Base-by-base conservation (phyloP, 306 rosid genomes). In the Dryas alaskensis region DNA sequence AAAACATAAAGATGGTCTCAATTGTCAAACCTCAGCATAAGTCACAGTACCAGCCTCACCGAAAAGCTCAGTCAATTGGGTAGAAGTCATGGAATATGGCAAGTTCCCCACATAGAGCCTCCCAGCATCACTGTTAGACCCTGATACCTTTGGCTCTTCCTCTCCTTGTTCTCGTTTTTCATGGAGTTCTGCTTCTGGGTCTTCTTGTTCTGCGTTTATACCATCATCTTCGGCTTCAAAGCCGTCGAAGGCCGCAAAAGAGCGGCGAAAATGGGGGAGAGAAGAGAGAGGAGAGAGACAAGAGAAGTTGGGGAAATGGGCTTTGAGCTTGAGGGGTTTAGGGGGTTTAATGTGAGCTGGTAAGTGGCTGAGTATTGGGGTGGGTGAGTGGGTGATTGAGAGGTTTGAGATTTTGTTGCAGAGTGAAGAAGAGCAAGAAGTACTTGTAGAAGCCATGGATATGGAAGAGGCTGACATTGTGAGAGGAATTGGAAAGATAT, bases 51-150 rank as follows among this genome's bases (percentile, higher is more conserved):
- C 99, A 16, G 95, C 95, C 87, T 92, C 96, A 43, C 80, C 84
- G 71, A 94, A 94, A 52, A 84, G 67, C 72, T 89, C 89, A 13
- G 85, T 37, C 89, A 94, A 86, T 50, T 87, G 83, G 10, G 87
- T 74, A 73, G 92, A 78, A 52, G 94, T 90, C 82, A 79, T 77
- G 6, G 87, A 75, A 79, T 83, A 94, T 2, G 97, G 93, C 85
- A 94, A 86, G 69, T 90, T 94, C 65, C 99, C 99, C 19, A 92
- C 88, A 60, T 89, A 94, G 46, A 94, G 89, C 85, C 91, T 92
- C 80, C 95, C 95, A 14, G 79, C 89, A 37, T 87, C 92, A 42
- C 69, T 90, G 57, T 71, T 75, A 10, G 90, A 71, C 43, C 75
- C 77, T 11, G 87, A 55, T 25, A 52, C 73, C 45, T 78, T 83